Conservation (phyloP, 495 filamentous ascomycete species). For the Bryoglossum gracile region DNA sequence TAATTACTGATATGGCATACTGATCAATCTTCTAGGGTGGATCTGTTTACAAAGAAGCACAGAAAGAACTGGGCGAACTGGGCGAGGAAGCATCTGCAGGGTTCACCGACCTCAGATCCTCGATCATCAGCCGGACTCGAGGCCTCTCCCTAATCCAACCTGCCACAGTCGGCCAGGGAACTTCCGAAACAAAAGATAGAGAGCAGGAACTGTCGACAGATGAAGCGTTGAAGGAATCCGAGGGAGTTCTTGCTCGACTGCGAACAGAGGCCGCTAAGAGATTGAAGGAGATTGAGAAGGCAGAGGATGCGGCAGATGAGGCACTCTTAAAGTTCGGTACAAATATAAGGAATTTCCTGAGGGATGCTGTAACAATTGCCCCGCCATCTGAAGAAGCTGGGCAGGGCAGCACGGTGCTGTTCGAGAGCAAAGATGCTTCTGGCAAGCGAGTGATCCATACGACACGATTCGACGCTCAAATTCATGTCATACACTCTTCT, state of each 20-base stretch:
- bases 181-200: constrained; percentile 29
- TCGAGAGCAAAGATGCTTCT: constrained; percentile 85
- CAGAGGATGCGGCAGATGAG: constrained; percentile 96
- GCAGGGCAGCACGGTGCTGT: constrained; percentile 50
- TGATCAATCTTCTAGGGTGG: constrained; percentile 52
- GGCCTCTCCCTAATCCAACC: constrained; percentile 54
- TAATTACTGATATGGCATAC: neutral
- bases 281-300: constrained; percentile 84
- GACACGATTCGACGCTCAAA: constrained; percentile 88
- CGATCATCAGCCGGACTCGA: constrained; percentile 63
- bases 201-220: constrained; percentile 37
- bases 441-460: constrained; percentile 88
- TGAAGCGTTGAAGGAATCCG: constrained; percentile 55
- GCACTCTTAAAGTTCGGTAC: constrained; percentile 88
- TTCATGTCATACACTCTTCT: constrained; percentile 88
- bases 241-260: constrained; percentile 77
- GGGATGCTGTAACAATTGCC: constrained; percentile 83
- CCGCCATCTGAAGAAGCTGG: constrained; percentile 42
- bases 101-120: constrained; percentile 63
- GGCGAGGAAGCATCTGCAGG: constrained; percentile 77
- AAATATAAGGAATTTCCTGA: constrained; percentile 84
- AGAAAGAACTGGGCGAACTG: constrained; percentile 70
- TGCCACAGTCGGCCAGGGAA: constrained; percentile 17
- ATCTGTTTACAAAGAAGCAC: constrained; percentile 75
- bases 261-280: constrained; percentile 73